A percentile compares a stretch with the other conserved stretches of the same genome.
Evolutionary conservation across 139 green algal species (phyloP).

Genomic region (Dunaliella primolecta): DNA sequence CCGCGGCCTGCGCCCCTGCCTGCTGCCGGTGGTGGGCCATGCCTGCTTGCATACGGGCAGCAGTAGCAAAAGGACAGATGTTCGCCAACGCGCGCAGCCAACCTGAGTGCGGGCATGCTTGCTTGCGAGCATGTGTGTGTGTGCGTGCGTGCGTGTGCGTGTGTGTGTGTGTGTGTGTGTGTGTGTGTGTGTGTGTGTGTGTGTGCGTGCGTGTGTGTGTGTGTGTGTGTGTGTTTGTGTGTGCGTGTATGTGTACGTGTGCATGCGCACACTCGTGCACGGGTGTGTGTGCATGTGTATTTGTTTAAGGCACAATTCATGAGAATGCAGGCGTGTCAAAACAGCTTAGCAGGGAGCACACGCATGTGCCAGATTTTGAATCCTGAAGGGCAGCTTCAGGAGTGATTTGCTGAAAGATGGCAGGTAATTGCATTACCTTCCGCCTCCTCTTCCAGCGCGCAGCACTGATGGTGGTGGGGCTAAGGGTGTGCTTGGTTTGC

Average conservation of each 20-base stretch:
- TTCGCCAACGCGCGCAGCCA: too few species aligned
- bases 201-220: neutral
- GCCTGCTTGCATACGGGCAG: slow-evolving; percentile 13
- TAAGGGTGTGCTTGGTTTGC: slow-evolving; percentile 8
- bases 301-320: too few species aligned
- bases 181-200: neutral
- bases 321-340: too few species aligned
- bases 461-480: slow-evolving; percentile 27
- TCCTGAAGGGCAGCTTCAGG: too few species aligned
- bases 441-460: slow-evolving; percentile 20
- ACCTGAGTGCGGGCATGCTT: slow-evolving; percentile 4
- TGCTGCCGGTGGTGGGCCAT: neutral
- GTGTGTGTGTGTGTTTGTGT: neutral
- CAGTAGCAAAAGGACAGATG: too few species aligned
- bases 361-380: too few species aligned
- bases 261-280: too few species aligned
- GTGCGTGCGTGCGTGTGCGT: neutral
- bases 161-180: neutral
- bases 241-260: neutral
- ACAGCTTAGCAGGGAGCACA: too few species aligned
- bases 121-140: slow-evolving; percentile 1
- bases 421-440: too few species aligned
- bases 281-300: too few species aligned
- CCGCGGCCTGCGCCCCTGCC: neutral
- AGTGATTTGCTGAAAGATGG: too few species aligned